phyloP scores from a whole-genome alignment of 2,329 filamentous ascomycete genomes.

The Exophiala bonariae region DNA sequence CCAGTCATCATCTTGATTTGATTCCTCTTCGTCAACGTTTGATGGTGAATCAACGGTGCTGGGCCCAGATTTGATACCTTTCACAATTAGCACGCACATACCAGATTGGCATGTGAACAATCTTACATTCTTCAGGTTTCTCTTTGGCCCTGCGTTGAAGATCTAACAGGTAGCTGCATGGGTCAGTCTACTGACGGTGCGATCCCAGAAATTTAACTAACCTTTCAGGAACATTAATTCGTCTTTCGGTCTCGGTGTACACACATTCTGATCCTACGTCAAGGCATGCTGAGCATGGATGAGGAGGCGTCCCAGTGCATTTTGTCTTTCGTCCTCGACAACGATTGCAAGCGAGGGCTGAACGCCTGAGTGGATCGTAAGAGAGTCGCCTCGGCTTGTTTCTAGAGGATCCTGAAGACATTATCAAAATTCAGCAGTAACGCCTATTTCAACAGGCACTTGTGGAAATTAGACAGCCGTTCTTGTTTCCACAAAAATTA shows the following conservation, averaged over 20 bases:
- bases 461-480: no score
- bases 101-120: background rate
- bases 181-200: slow-evolving; percentile 5
- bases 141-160: slow-evolving; percentile 33
- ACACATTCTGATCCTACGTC: slow-evolving; percentile 35
- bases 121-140: slow-evolving; percentile 22
- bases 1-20: slow-evolving; percentile 38
- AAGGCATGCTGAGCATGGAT: slow-evolving; percentile 36
- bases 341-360: slow-evolving; percentile 34
- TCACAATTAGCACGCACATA: no score
- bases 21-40: slow-evolving; percentile 25
- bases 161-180: slow-evolving; percentile 34
- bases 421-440: slow-evolving; percentile 8
- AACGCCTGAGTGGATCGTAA: slow-evolving; percentile 15
- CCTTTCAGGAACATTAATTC: slow-evolving; percentile 38
- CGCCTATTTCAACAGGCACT: no score
- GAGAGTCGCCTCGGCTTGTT: slow-evolving; percentile 11
- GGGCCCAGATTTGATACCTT: background rate
- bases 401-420: slow-evolving; percentile 6
- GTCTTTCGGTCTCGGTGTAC: slow-evolving; percentile 39
- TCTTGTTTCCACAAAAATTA: no score
- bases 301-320: slow-evolving; percentile 36
- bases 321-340: slow-evolving; percentile 38
- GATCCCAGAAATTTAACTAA: slow-evolving; percentile 16
- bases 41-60: slow-evolving; percentile 17